These are phyloP conservation scores for Reticulascus tulasneorum DNA, from an alignment of 2,329 filamentous ascomycete genomes.

Conservation along the genomic window DNA sequence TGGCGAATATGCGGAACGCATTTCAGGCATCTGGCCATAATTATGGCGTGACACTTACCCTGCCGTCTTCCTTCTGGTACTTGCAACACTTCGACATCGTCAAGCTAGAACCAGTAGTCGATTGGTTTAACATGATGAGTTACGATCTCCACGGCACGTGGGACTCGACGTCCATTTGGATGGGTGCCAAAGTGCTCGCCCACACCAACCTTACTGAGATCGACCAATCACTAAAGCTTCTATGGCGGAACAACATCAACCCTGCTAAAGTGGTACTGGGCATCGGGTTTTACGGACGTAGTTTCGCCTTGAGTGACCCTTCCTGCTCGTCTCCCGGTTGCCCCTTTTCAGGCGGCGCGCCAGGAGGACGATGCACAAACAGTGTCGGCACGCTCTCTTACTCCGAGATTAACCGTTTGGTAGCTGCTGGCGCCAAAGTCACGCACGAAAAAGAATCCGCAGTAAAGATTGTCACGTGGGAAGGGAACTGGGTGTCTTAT, in stretches of 20 bases:
- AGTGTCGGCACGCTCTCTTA: constrained; percentile 18
- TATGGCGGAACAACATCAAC: constrained; percentile 41
- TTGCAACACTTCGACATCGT: constrained; percentile 21
- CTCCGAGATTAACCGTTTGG: constrained; percentile 18
- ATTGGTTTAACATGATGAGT: constrained; percentile 35
- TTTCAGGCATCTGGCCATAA: constrained; percentile 7
- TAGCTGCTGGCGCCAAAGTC: too few species aligned
- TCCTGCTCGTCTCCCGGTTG: constrained; percentile 17
- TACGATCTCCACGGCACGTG: constrained; percentile 17
- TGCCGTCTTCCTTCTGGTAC: constrained; percentile 23
- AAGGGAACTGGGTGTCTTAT: constrained; percentile 23
- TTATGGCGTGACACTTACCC: constrained; percentile 18
- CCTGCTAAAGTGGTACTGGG: constrained; percentile 39
- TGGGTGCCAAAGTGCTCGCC: background rate
- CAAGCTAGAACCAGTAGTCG: constrained; percentile 19
- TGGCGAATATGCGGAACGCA: constrained; percentile 11
- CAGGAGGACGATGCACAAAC: constrained; percentile 14
- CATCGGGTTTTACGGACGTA: constrained; percentile 37
- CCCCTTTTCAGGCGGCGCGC: constrained; percentile 9
- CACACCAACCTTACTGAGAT: constrained; percentile 40
- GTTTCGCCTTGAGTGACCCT: constrained; percentile 9
- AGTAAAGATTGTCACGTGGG: constrained; percentile 21
- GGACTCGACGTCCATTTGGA: constrained; percentile 20
- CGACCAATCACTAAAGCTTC: constrained; percentile 32
- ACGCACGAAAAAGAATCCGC: too few species aligned